These are phyloP conservation scores for Cyberlindnera misumaiensis DNA, from an alignment of 805 yeast genomes.

Conservation along the genomic window DNA sequence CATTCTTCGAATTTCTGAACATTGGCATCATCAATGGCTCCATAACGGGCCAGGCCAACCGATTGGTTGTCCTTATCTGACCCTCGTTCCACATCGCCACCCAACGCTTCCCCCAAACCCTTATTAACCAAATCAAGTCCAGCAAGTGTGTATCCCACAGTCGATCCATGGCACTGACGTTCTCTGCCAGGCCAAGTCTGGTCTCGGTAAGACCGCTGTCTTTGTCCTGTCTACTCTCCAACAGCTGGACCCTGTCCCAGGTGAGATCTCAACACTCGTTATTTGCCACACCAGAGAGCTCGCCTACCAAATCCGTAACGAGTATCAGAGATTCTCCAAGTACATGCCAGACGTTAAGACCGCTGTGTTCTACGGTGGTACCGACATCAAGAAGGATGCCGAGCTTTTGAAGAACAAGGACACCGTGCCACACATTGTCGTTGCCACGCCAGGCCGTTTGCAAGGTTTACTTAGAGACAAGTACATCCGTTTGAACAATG, in stretches of 20 bases:
- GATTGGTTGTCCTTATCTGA: too few relatives aligned
- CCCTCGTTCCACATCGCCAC: conserved; percentile 27
- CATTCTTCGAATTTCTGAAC: too few relatives aligned
- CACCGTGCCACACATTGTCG: conserved; percentile 92
- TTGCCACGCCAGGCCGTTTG: conserved; percentile 97
- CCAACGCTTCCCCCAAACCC: background rate
- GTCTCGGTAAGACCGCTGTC: conserved; percentile 98
- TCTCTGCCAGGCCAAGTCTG: conserved; percentile 98
- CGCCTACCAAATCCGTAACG: conserved; percentile 97
- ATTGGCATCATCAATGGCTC: too few relatives aligned
- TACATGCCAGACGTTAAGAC: conserved; percentile 97
- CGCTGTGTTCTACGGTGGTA: conserved; percentile 96
- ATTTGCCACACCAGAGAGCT: conserved; percentile 98
- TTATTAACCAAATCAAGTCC: conserved; percentile 46
- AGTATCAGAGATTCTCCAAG: conserved; percentile 94
- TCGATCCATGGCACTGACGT: conserved; percentile 97
- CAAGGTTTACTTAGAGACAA: conserved; percentile 91
- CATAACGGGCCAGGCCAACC: too few relatives aligned
- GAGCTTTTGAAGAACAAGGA: conserved; percentile 87
- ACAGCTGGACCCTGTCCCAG: conserved; percentile 95
- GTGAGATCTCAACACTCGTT: conserved; percentile 91
- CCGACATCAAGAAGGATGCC: conserved; percentile 75
- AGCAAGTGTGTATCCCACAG: conserved; percentile 97
- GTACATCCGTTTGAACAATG: conserved; percentile 75
- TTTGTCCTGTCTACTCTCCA: conserved; percentile 93